Evolutionary conservation across 2,329 filamentous ascomycete genomes (phyloP).

Genomic region (Scleromitrula shiraiana): DNA sequence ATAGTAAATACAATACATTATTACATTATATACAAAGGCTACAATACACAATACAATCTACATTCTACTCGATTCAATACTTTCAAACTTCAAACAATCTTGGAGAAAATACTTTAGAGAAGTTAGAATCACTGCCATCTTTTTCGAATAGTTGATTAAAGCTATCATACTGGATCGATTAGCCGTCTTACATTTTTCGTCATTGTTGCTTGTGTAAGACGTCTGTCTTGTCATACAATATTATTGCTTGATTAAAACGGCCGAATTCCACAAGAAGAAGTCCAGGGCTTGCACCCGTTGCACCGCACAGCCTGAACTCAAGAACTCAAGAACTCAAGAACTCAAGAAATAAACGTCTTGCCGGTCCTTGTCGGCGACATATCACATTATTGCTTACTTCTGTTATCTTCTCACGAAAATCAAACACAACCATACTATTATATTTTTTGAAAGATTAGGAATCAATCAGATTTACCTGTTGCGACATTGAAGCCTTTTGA

Average conservation of each 20-base stretch:
- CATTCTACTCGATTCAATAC: neutral
- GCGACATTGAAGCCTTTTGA: neutral
- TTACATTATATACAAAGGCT: too few relatives aligned
- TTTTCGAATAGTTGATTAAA: too few relatives aligned
- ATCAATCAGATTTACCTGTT: too few relatives aligned
- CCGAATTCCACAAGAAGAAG: neutral
- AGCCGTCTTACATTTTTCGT: neutral
- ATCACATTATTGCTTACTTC: neutral
- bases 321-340: too few relatives aligned
- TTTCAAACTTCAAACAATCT: too few relatives aligned
- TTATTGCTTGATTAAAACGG: constrained; percentile 5
- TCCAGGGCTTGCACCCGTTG: constrained; percentile 4
- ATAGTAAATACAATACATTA: too few relatives aligned
- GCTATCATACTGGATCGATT: neutral
- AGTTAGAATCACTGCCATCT: too few relatives aligned
- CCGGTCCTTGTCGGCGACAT: constrained; percentile 6
- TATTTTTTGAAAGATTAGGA: too few relatives aligned
- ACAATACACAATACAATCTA: too few relatives aligned
- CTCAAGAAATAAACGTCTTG: neutral
- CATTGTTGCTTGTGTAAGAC: constrained; percentile 2
- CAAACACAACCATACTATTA: neutral
- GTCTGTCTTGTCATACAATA: neutral
- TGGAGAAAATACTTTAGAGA: too few relatives aligned
- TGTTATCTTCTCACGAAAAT: neutral
- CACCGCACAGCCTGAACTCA: constrained; percentile 8